phyloP scores from a whole-genome alignment of 1,284 basidiomycete species.

The Sanghuangporus baumii region DNA sequence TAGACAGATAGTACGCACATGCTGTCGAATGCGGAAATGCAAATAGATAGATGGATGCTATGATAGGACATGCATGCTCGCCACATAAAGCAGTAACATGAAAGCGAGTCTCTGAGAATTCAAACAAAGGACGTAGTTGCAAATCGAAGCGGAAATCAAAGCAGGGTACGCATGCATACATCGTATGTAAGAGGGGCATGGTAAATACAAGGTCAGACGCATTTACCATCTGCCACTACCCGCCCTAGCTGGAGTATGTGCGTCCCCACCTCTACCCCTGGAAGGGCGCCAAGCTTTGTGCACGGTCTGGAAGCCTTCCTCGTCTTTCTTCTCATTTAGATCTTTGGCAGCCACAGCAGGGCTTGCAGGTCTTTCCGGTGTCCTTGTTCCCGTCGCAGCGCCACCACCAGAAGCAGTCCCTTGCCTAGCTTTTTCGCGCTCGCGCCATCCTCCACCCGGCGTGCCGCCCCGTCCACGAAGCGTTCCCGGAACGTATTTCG shows the following conservation, averaged over 20 bases:
- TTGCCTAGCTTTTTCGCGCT: constrained; percentile 20
- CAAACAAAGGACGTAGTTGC: no score
- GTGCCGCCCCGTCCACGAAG: constrained; percentile 25
- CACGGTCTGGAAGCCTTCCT: constrained; percentile 66
- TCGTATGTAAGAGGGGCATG: no score
- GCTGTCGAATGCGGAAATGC: no score
- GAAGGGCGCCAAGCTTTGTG: constrained; percentile 39
- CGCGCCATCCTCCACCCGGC: constrained; percentile 11
- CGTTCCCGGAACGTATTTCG: constrained; percentile 44
- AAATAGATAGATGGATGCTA: no score
- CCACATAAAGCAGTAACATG: no score
- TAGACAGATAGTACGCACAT: no score
- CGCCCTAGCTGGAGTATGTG: background rate
- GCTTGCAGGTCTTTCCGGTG: constrained; percentile 26
- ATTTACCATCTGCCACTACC: background rate
- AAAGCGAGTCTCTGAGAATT: no score
- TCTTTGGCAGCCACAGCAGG: constrained; percentile 6
- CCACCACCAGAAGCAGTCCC: constrained; percentile 11
- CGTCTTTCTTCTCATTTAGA: constrained; percentile 34
- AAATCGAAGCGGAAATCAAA: no score
- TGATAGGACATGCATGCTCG: no score
- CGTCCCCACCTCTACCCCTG: constrained; percentile 26
- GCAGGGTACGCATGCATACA: no score
- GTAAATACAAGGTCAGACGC: background rate
- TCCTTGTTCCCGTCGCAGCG: constrained; percentile 22